Conservation (phyloP, 2,329 filamentous ascomycete species). For the Tolypocladium tundrense region DNA sequence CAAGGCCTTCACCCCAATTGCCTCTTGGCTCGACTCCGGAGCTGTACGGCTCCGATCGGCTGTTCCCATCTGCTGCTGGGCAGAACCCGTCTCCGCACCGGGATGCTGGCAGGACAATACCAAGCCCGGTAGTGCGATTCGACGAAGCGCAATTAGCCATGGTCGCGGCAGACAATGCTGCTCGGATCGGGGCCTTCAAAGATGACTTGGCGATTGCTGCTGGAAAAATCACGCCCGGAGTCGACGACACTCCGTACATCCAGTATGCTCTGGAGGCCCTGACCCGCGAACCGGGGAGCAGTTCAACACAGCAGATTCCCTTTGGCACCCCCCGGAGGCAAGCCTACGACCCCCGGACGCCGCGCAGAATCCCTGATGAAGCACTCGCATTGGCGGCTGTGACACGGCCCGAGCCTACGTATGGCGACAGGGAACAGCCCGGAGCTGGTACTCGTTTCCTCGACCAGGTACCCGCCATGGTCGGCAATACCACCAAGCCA, state of each 20-base stretch:
- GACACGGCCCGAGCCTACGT: neutral
- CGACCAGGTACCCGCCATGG: neutral
- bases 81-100: slow-evolving; percentile 10
- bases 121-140: slow-evolving; percentile 19
- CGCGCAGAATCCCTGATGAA: slow-evolving; percentile 9
- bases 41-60: slow-evolving; percentile 32
- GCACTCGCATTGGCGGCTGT: neutral
- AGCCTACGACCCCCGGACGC: slow-evolving; percentile 17
- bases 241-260: slow-evolving; percentile 81
- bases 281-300: slow-evolving; percentile 60
- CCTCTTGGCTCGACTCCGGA: slow-evolving; percentile 29
- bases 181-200: slow-evolving; percentile 31
- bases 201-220: slow-evolving; percentile 41
- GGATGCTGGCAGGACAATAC: slow-evolving; percentile 1
- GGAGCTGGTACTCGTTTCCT: neutral
- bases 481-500: neutral
- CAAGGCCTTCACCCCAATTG: slow-evolving; percentile 19
- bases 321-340: slow-evolving; percentile 25
- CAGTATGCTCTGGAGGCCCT: slow-evolving; percentile 83
- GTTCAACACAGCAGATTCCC: slow-evolving; percentile 40
- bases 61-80: slow-evolving; percentile 17
- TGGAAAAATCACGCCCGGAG: slow-evolving; percentile 57
- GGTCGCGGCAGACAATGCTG: slow-evolving; percentile 21
- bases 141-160: slow-evolving; percentile 29
- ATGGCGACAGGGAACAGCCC: neutral